Conservation (phyloP, 441 rosid genomes). For the Gossypium davidsonii region DNA sequence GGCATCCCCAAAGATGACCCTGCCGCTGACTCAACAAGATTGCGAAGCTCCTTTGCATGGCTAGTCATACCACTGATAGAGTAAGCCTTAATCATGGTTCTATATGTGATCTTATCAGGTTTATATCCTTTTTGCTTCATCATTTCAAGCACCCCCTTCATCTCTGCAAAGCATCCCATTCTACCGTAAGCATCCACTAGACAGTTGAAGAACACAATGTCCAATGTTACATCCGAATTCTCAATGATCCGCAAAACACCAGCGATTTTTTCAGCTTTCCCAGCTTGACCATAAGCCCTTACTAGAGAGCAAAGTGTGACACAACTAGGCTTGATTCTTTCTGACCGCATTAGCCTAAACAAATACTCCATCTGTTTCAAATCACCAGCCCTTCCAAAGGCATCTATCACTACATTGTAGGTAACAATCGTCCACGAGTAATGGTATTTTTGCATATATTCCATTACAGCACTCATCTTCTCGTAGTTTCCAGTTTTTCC, state of each 20-base stretch:
- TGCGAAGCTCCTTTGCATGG: conserved; percentile 54
- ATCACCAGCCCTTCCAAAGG: conserved; percentile 81
- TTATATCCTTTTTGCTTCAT: conserved; percentile 64
- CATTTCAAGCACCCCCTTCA: conserved; percentile 70
- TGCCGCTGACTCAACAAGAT: conserved; percentile 32
- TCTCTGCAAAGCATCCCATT: conserved; percentile 70
- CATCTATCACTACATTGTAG: conserved; percentile 82
- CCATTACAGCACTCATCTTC: conserved; percentile 89
- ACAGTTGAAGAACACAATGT: conserved; percentile 77
- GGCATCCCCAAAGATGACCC: conserved; percentile 25
- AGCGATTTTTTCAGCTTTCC: conserved; percentile 57
- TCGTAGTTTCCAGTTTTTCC: conserved; percentile 66
- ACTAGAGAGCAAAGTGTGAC: conserved; percentile 79
- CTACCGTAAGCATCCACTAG: conserved; percentile 82
- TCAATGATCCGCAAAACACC: conserved; percentile 69
- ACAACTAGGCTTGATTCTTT: conserved; percentile 73
- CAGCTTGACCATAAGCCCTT: conserved; percentile 69
- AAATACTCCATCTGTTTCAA: conserved; percentile 83
- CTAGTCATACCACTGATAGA: conserved; percentile 54
- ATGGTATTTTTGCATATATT: conserved; percentile 86
- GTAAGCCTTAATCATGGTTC: conserved; percentile 80
- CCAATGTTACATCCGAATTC: conserved; percentile 65
- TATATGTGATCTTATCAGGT: conserved; percentile 74
- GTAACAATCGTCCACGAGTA: conserved; percentile 88
- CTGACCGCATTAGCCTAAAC: conserved; percentile 76